Evolutionary conservation across 345 rosid species (phyloP), one percentile per base, ranked within the genome.

Genomic region (Bruguiera parviflora): DNA sequence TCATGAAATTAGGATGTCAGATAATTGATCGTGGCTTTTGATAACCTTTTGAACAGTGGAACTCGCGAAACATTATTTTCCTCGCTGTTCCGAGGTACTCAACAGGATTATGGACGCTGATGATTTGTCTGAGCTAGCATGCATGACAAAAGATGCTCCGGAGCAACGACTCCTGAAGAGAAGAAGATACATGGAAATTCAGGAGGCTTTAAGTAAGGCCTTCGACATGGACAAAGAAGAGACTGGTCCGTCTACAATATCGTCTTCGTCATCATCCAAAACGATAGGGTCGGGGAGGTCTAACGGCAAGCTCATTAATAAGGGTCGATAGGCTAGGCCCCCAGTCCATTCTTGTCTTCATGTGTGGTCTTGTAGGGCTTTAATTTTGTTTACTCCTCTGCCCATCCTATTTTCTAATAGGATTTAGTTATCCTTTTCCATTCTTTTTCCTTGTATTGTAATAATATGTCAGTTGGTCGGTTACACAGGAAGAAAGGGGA

Each of bases 31-130:
- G 2, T 24, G 59, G 59, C 59, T 56, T 56, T 56, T 10, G 28
- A 24, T 13, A 10, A 43, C 49, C 4, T 13, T 68, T 10, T 35
- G 58, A 63, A 70, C 81, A 93, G 97, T 89, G 76, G 89, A 84
- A 64, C 88, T 93, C 0, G 98, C 94, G 39, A 85, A 84, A 73
- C 81, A 84, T 31, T 93, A 82, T 66, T 91, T 91, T 73, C 97
- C 90, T 31, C 86, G 90, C 4, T 93, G 97, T 76, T 93, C 92
- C 0, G 81, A 73, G 4, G 86, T 85, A 35, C 81, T 93, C 1
- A 85, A 87, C 80, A 84, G 82, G 77, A 89, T 93, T 69, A 91
- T 93, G 87, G 94, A 89, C 21, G 84, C 82, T 0, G 89, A 83
- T 5, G 94, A 89, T 72, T 69, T 86, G 19, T 77, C 85, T 3